Evolutionary conservation across 2,329 filamentous ascomycete genomes (phyloP), one percentile per base, ranked within the genome.

Genomic region (Venturia effusa): DNA sequence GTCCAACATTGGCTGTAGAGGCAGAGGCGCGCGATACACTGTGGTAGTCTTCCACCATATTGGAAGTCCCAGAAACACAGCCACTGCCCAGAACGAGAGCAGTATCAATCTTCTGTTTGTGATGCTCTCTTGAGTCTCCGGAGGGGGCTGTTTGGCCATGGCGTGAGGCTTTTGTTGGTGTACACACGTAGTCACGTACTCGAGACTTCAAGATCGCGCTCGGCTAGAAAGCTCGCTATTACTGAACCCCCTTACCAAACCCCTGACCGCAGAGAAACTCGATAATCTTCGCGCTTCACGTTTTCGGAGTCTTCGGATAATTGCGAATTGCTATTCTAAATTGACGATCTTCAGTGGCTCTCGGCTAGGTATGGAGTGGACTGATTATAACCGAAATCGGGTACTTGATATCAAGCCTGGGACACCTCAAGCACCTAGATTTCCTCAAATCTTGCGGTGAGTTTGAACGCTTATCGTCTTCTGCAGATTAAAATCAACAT

Each of bases 21-120:
- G 94, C 69, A 99, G 78, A 55, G 86, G 83, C 15, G 93, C 92
- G 64, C 94, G 85, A 74, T 96, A 92, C 64, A 97, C 96, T 0
- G 89, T 88, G 4, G 94, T 99, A 0, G 94, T 97, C 74, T 86
- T 87, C 86, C 91, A 95, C 94, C 94, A 99, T 83, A 96, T 88
- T 64, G 94, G 94, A 68, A 99, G 75, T 2, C 94, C 94, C 6
- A 99, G 77, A 37, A 88, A 83, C 7, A 96, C 73, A 7, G 96
- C 90, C 43, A 97, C 85, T 5, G 86, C 79, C 94, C 94, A 99
- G 75, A 97, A 97, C 10, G 93, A 93, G 66, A 89, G 74, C 67
- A 99, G 86, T 61, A 97, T 88, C 67, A 81, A 80, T 59, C 85
- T 84, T 63, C 94, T 87, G 65, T 88, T 84, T 71, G 83, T 84